These are phyloP conservation scores for Teratosphaeria destructans DNA, from an alignment of 2,329 filamentous ascomycete species.

Conservation along the genomic window DNA sequence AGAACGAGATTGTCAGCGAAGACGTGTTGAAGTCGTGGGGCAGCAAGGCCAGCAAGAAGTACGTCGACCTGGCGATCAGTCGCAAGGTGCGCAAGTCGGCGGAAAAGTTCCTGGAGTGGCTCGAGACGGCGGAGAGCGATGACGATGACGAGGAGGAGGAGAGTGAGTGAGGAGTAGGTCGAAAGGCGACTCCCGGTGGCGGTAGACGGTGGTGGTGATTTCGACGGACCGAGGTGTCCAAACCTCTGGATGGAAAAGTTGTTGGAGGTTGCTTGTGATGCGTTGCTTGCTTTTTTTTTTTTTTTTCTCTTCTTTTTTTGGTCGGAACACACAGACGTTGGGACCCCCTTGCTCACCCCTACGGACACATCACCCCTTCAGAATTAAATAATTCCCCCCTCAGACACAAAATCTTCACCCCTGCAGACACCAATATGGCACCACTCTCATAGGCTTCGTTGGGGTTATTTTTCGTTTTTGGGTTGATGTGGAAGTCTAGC, in stretches of 20 bases:
- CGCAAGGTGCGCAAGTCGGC: slow-evolving; percentile 94
- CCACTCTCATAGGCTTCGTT: not conserved
- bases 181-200: not conserved
- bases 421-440: not conserved
- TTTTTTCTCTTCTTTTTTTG: not conserved
- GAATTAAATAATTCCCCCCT: not conserved
- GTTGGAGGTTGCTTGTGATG: not conserved
- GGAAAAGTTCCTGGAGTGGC: slow-evolving; percentile 80
- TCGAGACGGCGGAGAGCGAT: slow-evolving; percentile 17
- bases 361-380: not conserved
- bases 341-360: not conserved
- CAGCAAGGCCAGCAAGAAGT: slow-evolving; percentile 94
- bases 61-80: slow-evolving; percentile 77
- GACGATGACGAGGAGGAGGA: slow-evolving; percentile 18
- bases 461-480: not conserved
- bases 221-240: not conserved
- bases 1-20: slow-evolving; percentile 80
- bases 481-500: not conserved
- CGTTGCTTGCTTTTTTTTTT: not conserved
- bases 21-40: slow-evolving; percentile 87
- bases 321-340: not conserved
- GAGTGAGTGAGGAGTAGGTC: slow-evolving; percentile 9
- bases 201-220: not conserved
- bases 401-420: not conserved
- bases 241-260: not conserved